These are phyloP conservation scores for Kazachstania psychrophila DNA, from an alignment of 805 yeast species.

Conservation along the genomic window DNA sequence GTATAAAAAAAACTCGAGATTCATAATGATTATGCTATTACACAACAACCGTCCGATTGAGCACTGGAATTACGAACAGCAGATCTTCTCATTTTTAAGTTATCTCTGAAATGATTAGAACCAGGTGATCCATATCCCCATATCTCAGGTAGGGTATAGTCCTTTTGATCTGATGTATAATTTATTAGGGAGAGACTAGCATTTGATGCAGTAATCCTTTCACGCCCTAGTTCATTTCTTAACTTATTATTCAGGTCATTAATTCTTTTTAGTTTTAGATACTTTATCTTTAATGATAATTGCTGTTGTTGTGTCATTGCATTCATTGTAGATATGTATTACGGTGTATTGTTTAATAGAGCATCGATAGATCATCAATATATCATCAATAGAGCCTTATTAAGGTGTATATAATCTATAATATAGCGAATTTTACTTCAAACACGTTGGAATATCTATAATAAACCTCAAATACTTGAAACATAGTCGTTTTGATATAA, in stretches of 20 bases:
- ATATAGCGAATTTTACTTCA: no score
- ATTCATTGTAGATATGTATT: background rate
- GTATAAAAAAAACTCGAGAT: no score
- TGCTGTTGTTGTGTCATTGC: constrained; percentile 9
- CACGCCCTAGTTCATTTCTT: constrained; percentile 41
- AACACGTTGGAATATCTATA: no score
- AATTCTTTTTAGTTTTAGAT: constrained; percentile 51
- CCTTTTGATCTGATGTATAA: constrained; percentile 29
- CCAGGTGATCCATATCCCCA: constrained; percentile 35
- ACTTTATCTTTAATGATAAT: constrained; percentile 38
- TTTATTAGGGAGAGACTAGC: constrained; percentile 43
- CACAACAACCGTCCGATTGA: constrained; percentile 27
- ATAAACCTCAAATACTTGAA: no score
- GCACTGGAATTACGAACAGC: background rate
- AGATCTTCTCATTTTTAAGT: constrained; percentile 4
- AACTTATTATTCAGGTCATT: constrained; percentile 47
- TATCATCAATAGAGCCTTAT: no score
- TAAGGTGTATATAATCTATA: no score
- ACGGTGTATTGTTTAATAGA: no score
- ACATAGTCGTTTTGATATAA: no score
- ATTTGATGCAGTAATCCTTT: constrained; percentile 56
- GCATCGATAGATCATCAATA: no score
- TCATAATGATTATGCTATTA: constrained; percentile 31
- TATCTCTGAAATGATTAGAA: constrained; percentile 32
- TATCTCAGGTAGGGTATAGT: constrained; percentile 33